Conservation (phyloP, 140 eudicot genomes). For the Ambrosia hybrid region DNA sequence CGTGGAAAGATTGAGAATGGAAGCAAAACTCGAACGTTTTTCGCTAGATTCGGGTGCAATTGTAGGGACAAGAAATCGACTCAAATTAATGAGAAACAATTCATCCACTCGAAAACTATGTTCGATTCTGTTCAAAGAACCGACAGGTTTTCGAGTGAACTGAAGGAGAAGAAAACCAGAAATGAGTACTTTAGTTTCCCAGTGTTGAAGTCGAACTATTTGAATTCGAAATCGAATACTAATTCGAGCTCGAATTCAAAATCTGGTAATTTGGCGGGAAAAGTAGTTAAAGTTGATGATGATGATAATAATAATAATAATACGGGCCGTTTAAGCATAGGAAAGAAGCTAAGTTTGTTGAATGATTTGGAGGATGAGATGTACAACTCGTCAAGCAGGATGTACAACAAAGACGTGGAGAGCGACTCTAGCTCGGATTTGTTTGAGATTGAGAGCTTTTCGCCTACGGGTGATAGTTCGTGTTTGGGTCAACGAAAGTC, state of each 20-base stretch:
- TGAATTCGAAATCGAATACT: slow-evolving; percentile 1
- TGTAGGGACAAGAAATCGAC: slow-evolving; percentile 61
- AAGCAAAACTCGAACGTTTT: slow-evolving; percentile 35
- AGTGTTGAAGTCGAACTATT: slow-evolving; percentile 30
- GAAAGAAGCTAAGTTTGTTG: slow-evolving; percentile 31
- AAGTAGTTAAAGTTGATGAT: slow-evolving; percentile 11
- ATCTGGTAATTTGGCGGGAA: slow-evolving; percentile 36
- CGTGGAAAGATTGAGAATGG: slow-evolving; percentile 30
- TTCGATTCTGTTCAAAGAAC: slow-evolving; percentile 6
- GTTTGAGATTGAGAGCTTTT: slow-evolving; percentile 86
- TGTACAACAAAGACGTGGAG: slow-evolving; percentile 49
- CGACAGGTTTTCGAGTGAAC: slow-evolving; percentile 3
- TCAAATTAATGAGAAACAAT: slow-evolving; percentile 32
- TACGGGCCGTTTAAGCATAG: slow-evolving; percentile 26
- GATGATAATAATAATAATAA: background rate
- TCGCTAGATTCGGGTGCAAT: slow-evolving; percentile 54
- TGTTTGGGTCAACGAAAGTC: slow-evolving; percentile 41
- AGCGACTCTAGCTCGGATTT: slow-evolving; percentile 91
- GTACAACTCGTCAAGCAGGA: slow-evolving; percentile 26
- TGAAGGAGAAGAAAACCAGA: slow-evolving; percentile 22
- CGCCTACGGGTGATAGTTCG: slow-evolving; percentile 45
- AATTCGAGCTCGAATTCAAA: slow-evolving; percentile 19
- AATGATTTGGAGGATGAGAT: slow-evolving; percentile 45
- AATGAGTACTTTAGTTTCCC: slow-evolving; percentile 51
- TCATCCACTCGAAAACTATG: background rate